A percentile compares a stretch with the other conserved stretches of the same genome.
These are phyloP conservation scores for Lodderomyces pseudojiufengensis DNA, from an alignment of 1,139 yeast species.

Conservation along the genomic window DNA sequence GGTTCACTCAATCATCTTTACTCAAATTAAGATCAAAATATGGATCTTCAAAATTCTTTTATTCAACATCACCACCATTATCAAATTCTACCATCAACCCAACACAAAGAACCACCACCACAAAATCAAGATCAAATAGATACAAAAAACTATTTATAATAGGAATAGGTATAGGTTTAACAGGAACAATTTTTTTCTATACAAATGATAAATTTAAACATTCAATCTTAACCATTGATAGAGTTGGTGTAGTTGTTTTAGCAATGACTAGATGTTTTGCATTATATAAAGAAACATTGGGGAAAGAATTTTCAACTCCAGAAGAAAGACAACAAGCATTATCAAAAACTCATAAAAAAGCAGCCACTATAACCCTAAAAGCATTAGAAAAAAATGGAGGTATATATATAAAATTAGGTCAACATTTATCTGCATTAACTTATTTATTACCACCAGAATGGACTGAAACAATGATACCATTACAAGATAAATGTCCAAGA, in stretches of 20 bases:
- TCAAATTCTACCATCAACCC: no score
- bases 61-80: no score
- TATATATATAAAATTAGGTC: constrained; percentile 89
- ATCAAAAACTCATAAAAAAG: constrained; percentile 56
- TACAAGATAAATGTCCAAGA: constrained; percentile 87
- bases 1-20: no score
- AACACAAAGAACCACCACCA: no score
- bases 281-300: constrained; percentile 58
- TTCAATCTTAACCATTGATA: constrained; percentile 39
- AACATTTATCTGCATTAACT: constrained; percentile 88
- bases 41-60: no score
- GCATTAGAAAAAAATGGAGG: constrained; percentile 91
- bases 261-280: constrained; percentile 64
- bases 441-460: constrained; percentile 88
- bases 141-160: constrained; percentile 19
- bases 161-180: constrained; percentile 30
- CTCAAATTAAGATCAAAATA: no score
- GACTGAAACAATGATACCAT: constrained; percentile 91
- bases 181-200: constrained; percentile 26
- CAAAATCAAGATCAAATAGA: constrained; percentile 2
- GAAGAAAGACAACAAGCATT: constrained; percentile 56
- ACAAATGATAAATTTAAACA: constrained; percentile 36
- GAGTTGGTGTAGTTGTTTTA: constrained; percentile 60
- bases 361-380: constrained; percentile 73
- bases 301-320: constrained; percentile 38